Base-by-base conservation (phyloP, 176 grass and related monocot genomes). In the Saccharum officinarum region DNA sequence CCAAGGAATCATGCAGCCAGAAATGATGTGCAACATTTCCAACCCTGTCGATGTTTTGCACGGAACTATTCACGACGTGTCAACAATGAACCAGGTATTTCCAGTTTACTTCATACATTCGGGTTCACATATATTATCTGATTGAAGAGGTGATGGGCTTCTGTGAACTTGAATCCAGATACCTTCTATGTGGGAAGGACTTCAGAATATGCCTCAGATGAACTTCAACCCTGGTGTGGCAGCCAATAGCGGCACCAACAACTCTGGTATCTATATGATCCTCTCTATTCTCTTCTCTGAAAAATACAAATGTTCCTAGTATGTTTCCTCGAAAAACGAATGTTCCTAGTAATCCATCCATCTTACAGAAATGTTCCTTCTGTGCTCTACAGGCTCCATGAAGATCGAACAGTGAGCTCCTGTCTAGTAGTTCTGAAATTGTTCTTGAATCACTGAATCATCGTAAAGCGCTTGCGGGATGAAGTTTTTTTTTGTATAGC, bases 401-500 rank as follows among this genome's bases (percentile, higher is more conserved):
- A 91, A 91, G 81, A 88, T 85, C 13, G 81, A 94, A 86, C 81
- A 80, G 34, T 91, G 87, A 92, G 34, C 78, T 65, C 52, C 60
- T 49, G 50, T 80, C 5, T 18, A 15, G 46, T 78, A 75, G 69
- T 59, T 63, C 22, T 3, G 13, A 61, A 50, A 79, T 45, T 62
- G 83, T 61, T 82, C 60, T 65, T 45, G 74, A 68, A 86, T 72
- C 67, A 55, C 10, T 74, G 84, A 79, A 90, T 78, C 47, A 41
- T n/a, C n/a, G n/a, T n/a, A n/a, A n/a, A n/a, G 39, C 30, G n/a
- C n/a, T n/a, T n/a, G n/a, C n/a, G 15, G 76, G 67, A 76, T 83
- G 71, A 88, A 71, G 69, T 49, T 92, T 83, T n/a, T n/a, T 89
- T 89, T 94, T 95, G 90, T 95, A 95, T 86, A 90, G 84, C 72